A percentile compares a stretch with the other conserved stretches of the same genome.
phyloP scores from a whole-genome alignment of 1,284 basidiomycete species.

The Cryptococcus floricola region DNA sequence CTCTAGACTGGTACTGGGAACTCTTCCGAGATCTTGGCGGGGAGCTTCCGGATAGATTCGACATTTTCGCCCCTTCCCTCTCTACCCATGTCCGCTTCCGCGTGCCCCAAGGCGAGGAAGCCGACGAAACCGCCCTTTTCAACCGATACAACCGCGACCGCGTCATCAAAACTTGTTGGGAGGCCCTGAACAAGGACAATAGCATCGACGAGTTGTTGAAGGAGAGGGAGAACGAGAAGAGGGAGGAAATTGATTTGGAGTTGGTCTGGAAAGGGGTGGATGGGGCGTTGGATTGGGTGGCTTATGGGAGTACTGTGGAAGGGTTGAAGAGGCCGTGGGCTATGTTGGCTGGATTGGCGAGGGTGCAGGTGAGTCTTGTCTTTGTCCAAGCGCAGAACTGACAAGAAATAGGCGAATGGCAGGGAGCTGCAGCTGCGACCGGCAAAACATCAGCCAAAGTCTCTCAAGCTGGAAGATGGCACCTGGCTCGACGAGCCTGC shows the following conservation, averaged over 20 bases:
- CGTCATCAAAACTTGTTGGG: conserved; percentile 29
- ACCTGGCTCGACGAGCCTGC: conserved; percentile 39
- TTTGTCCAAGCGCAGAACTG: neutral
- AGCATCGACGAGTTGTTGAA: conserved; percentile 29
- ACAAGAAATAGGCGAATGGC: conserved; percentile 10
- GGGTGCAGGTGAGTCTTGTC: conserved; percentile 23
- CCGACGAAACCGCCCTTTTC: conserved; percentile 13
- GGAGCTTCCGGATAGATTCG: conserved; percentile 34
- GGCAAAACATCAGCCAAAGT: conserved; percentile 33
- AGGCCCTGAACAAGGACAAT: conserved; percentile 26
- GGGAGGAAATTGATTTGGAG: conserved; percentile 21
- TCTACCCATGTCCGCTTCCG: conserved; percentile 32
- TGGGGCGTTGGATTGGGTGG: conserved; percentile 45
- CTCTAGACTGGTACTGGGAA: conserved; percentile 49
- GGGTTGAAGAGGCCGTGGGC: conserved; percentile 37
- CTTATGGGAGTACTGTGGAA: conserved; percentile 32
- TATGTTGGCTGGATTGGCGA: conserved; percentile 39
- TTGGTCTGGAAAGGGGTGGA: conserved; percentile 40
- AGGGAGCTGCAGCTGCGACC: conserved; percentile 34
- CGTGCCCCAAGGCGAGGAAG: conserved; percentile 24
- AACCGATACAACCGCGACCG: conserved; percentile 20
- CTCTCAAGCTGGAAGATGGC: conserved; percentile 37
- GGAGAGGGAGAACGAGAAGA: conserved; percentile 11
- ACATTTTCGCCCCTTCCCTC: conserved; percentile 36
- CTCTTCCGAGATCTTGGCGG: conserved; percentile 41